A percentile compares a stretch with the other conserved stretches of the same genome.
Evolutionary conservation across 2,329 filamentous ascomycete genomes (phyloP).

Genomic region (Phialophora tarda): DNA sequence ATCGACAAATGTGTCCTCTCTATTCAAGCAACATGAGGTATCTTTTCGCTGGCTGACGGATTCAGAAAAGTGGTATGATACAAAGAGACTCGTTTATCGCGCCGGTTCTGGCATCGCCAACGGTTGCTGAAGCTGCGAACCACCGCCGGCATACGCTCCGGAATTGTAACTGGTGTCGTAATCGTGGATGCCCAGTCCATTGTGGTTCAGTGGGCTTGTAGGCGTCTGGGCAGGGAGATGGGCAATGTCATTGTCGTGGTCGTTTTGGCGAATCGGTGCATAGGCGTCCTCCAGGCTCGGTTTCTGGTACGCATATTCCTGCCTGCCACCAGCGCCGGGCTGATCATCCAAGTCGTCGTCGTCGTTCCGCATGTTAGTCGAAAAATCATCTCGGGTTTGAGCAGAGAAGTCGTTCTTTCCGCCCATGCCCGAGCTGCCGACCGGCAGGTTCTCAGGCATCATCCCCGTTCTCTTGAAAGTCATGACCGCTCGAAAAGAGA

Average conservation of each 20-base stretch:
- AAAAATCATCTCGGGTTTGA: conserved; percentile 56
- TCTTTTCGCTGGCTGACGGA: not conserved
- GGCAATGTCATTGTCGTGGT: conserved; percentile 49
- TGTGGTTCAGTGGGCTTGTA: conserved; percentile 46
- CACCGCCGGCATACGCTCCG: conserved; percentile 44
- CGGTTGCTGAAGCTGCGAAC: not conserved
- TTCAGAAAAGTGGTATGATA: conserved; percentile 26
- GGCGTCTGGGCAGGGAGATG: conserved; percentile 37
- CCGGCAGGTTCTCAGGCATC: conserved; percentile 53
- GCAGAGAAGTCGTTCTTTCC: conserved; percentile 53
- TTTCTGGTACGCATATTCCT: conserved; percentile 53
- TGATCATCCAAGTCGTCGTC: conserved; percentile 48
- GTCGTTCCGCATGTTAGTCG: conserved; percentile 53
- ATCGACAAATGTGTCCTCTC: not conserved
- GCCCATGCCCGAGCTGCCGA: conserved; percentile 39
- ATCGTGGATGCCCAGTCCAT: conserved; percentile 45
- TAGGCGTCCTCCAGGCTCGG: conserved; percentile 59
- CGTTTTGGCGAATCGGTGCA: conserved; percentile 56
- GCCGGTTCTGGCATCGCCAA: conserved; percentile 6
- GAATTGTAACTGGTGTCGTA: conserved; percentile 50
- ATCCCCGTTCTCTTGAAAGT: conserved; percentile 64
- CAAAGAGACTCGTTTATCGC: conserved; percentile 34
- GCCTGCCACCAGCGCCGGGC: conserved; percentile 41
- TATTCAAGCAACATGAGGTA: conserved; percentile 9
- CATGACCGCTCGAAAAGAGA: conserved; percentile 61